Base-by-base conservation (phyloP, 768 basidiomycete genomes). In the Lanmaoa rubissima region DNA sequence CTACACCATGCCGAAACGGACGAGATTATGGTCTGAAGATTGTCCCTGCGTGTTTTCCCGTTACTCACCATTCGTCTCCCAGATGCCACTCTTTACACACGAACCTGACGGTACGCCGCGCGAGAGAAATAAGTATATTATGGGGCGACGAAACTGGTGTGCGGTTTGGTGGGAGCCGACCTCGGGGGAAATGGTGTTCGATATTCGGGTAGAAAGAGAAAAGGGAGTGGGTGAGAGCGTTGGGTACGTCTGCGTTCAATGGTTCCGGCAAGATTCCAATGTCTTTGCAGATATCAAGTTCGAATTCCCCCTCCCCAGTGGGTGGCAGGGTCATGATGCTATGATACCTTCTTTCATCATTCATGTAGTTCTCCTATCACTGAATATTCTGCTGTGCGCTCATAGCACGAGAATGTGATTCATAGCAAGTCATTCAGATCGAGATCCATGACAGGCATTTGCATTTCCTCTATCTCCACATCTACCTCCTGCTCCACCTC, bases 61-160 rank as follows among this genome's bases (percentile, higher is more conserved):
- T 21, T 36, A 12, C 45, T 59, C 11, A 53, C 21, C 31, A 3
- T n/a, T 34, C n/a, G 14, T 46, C 19, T 41, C 42, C 16, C 55
- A 92, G 92, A 69, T 90, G 35, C 90, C 92, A 3, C 62, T 96
- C 9, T 97, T 97, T 71, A 66, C 75, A 10, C 78, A 76, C 13
- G 93, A 95, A 41, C 83, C 94, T 1, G 83, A 92, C 61, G 95
- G 93, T 0, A 76, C 79, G 32, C 57, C 78, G n/a, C 81, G 88
- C 38, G 16, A 28, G 3, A 92, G 91, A 69, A 83, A 86, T 53
- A 90, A 85, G 65, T 86, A 80, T 64, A 86, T 97, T 55, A 94
- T 94, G 86, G 92, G 91, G 2, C 76, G 83, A 53, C 82, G 95
- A 38, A 98, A 98, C 70, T 98, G 92, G 86, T 89, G 90, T 65